Percentiles rank a stretch among this genome's conserved stretches.
These are phyloP conservation scores for Aaosphaeria pasadenensis DNA, from an alignment of 2,329 filamentous ascomycete species.

Conservation along the genomic window DNA sequence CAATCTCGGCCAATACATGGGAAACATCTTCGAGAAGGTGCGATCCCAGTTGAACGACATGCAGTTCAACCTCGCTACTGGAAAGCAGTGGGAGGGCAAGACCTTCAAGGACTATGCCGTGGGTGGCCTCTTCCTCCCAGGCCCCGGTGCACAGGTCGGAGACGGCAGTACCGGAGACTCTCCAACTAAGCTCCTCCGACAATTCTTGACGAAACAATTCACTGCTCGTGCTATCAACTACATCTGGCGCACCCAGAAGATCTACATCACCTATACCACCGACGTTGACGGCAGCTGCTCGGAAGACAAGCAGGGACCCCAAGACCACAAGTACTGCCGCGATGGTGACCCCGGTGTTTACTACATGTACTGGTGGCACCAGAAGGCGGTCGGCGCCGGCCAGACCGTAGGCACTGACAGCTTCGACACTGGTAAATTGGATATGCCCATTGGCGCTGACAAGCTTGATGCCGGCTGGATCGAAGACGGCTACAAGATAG, in stretches of 20 bases:
- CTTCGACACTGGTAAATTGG: background rate
- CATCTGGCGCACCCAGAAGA: slow-evolving; percentile 1
- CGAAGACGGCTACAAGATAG: background rate
- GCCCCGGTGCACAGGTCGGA: background rate
- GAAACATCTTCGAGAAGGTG: background rate
- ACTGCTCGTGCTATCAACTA: slow-evolving; percentile 1
- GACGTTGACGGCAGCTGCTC: slow-evolving; percentile 1
- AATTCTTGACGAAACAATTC: background rate
- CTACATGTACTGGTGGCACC: background rate
- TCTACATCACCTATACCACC: background rate
- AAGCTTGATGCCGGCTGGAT: background rate
- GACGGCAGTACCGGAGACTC: background rate
- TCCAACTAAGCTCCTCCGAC: background rate
- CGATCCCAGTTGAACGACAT: background rate
- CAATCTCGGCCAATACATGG: background rate
- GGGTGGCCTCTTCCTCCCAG: background rate
- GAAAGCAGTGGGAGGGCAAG: too few species aligned
- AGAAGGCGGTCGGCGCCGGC: too few species aligned
- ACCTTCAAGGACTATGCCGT: background rate
- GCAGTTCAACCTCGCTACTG: background rate
- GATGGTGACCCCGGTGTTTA: background rate
- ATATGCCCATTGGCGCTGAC: background rate
- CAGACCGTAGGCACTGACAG: background rate
- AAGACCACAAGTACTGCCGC: slow-evolving; percentile 1
- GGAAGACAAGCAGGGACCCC: background rate